Evolutionary conservation across 1,139 yeast species (phyloP).

Genomic region (Candida glucosophila): DNA sequence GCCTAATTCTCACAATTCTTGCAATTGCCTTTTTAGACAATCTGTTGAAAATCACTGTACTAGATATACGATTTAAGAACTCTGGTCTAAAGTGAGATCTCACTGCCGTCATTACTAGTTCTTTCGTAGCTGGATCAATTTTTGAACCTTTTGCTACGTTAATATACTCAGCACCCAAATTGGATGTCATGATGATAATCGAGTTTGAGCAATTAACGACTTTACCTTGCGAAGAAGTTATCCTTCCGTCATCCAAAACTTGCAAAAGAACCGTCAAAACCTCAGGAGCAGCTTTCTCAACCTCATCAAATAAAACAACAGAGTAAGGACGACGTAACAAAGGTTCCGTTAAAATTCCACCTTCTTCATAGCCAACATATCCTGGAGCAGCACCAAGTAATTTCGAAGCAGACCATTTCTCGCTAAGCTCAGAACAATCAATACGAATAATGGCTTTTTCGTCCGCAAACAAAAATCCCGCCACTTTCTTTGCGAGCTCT

Average conservation of each 20-base stretch:
- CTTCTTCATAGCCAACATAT: slow-evolving; percentile 95
- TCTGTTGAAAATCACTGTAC: slow-evolving; percentile 87
- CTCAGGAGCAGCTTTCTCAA: slow-evolving; percentile 97
- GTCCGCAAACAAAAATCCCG: slow-evolving; percentile 92
- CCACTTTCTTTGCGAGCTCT: slow-evolving; percentile 91
- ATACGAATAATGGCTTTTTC: slow-evolving; percentile 95
- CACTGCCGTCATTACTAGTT: slow-evolving; percentile 78
- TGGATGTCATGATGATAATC: slow-evolving; percentile 93
- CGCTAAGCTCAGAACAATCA: slow-evolving; percentile 94
- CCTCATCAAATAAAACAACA: slow-evolving; percentile 90
- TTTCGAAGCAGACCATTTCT: slow-evolving; percentile 92
- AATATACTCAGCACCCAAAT: slow-evolving; percentile 89
- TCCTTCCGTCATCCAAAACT: slow-evolving; percentile 92
- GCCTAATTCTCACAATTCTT: slow-evolving; percentile 81
- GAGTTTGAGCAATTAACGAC: slow-evolving; percentile 88
- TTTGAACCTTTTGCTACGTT: slow-evolving; percentile 58
- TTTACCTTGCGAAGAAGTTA: slow-evolving; percentile 90
- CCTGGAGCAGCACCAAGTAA: slow-evolving; percentile 98
- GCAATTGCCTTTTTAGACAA: slow-evolving; percentile 85
- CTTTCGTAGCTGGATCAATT: slow-evolving; percentile 59
- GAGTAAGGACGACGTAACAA: slow-evolving; percentile 89
- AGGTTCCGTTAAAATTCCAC: slow-evolving; percentile 92
- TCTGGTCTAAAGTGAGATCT: slow-evolving; percentile 93
- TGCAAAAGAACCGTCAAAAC: slow-evolving; percentile 87
- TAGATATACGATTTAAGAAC: slow-evolving; percentile 89